phyloP scores from a whole-genome alignment of 2,329 filamentous ascomycete species.

The Colletotrichum gloeosporioides region DNA sequence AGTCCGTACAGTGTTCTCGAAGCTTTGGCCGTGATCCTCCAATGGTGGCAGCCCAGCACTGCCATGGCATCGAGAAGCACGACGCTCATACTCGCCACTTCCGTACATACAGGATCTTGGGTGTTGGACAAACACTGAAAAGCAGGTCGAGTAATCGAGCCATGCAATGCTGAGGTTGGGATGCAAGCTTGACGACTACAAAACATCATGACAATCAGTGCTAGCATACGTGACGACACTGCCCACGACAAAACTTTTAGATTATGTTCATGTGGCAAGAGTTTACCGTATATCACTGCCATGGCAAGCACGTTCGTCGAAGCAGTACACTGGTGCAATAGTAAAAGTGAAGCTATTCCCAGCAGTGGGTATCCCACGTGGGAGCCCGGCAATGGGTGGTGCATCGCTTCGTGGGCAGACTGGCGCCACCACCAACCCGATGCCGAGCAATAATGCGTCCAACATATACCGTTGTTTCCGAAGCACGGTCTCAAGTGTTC shows the following conservation, averaged over 20 bases:
- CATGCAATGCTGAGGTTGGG: background rate
- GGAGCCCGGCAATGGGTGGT: constrained; percentile 3
- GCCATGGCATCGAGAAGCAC: background rate
- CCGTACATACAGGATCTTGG: rapidly evolving
- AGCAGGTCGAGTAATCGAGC: background rate
- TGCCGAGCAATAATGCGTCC: background rate
- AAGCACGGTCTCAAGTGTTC: background rate
- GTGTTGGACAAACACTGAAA: background rate
- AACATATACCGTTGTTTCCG: background rate
- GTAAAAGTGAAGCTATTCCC: background rate
- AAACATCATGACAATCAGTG: background rate
- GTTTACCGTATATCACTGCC: rapidly evolving
- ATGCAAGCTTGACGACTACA: background rate
- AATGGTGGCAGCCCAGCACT: background rate
- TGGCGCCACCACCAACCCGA: background rate
- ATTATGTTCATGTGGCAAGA: background rate
- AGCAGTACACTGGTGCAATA: background rate
- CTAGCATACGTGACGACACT: background rate
- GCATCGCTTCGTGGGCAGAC: background rate
- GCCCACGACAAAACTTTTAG: rapidly evolving
- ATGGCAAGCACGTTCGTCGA: background rate
- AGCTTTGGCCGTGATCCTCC: background rate
- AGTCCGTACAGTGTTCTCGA: too few species aligned
- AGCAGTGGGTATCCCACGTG: constrained; percentile 13
- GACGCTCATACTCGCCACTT: background rate